Percentiles rank a stretch among this genome's conserved stretches.
Evolutionary conservation across 441 rosid genomes (phyloP).

Genomic region (Erodium moschatum): DNA sequence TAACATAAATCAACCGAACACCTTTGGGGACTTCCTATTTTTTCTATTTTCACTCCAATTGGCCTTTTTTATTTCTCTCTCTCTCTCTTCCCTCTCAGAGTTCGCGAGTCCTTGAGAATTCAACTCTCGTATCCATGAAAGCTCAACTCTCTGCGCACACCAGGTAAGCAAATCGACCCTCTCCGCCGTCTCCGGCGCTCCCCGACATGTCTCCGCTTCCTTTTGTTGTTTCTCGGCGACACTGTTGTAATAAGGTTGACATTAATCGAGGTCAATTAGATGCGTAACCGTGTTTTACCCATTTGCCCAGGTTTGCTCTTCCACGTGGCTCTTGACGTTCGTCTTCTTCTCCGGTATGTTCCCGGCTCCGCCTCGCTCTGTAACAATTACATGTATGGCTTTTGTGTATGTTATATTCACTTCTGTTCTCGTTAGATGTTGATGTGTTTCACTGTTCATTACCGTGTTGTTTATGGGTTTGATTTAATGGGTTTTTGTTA

Average conservation of each 20-base stretch:
- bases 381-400: slow-evolving; percentile 16
- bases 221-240: background rate
- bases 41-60: slow-evolving; percentile 11
- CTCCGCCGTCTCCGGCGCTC: slow-evolving; percentile 10
- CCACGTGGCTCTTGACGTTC: slow-evolving; percentile 45
- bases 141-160: slow-evolving; percentile 19
- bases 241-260: slow-evolving; percentile 26
- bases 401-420: background rate
- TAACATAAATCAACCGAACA: slow-evolving; percentile 9
- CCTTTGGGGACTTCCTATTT: slow-evolving; percentile 17
- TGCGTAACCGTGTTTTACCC: slow-evolving; percentile 24
- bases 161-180: slow-evolving; percentile 24
- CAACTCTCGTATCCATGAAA: slow-evolving; percentile 24
- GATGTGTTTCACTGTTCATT: slow-evolving; percentile 9
- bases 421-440: slow-evolving; percentile 10
- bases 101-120: slow-evolving; percentile 25
- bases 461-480: slow-evolving; percentile 10
- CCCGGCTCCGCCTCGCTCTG: background rate
- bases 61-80: slow-evolving; percentile 14
- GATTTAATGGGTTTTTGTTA: slow-evolving; percentile 12
- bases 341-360: slow-evolving; percentile 26
- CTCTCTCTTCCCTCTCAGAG: slow-evolving; percentile 10
- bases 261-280: slow-evolving; percentile 28
- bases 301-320: slow-evolving; percentile 23
- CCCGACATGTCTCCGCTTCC: slow-evolving; percentile 8